A percentile compares a stretch with the other conserved stretches of the same genome.
Evolutionary conservation across 1,284 basidiomycete species (phyloP).

Genomic region (Puccinia brachypodii): DNA sequence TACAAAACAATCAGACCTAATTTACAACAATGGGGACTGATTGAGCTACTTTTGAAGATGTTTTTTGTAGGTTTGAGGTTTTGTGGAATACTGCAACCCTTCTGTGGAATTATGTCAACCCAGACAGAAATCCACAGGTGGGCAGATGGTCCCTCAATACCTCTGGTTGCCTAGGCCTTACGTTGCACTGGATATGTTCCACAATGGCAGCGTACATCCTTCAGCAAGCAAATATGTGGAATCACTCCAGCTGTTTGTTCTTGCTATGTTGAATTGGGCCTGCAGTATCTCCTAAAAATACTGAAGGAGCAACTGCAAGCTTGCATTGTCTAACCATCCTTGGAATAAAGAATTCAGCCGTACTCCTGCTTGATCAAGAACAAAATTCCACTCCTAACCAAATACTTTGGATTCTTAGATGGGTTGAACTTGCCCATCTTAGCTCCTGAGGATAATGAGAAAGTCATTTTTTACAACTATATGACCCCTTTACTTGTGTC

Average conservation of each 20-base stretch:
- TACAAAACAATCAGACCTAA: not conserved
- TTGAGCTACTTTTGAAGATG: not conserved
- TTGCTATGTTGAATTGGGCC: not conserved
- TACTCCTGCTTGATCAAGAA: not conserved
- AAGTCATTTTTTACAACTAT: slow-evolving; percentile 48
- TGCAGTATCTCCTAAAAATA: not conserved
- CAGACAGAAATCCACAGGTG: slow-evolving; percentile 55
- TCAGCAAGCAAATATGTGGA: slow-evolving; percentile 55
- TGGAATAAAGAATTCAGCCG: not conserved
- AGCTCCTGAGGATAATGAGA: slow-evolving; percentile 57
- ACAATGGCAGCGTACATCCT: slow-evolving; percentile 59
- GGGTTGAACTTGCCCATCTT: slow-evolving; percentile 55
- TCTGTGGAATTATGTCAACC: slow-evolving; percentile 56
- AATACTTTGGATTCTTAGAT: slow-evolving; percentile 59
- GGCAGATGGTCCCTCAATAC: slow-evolving; percentile 60
- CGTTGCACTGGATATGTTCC: slow-evolving; percentile 61
- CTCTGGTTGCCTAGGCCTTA: slow-evolving; percentile 60
- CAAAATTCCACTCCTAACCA: slow-evolving; percentile 55
- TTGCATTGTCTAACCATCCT: not conserved
- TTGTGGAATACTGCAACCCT: slow-evolving; percentile 54
- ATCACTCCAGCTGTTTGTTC: not conserved
- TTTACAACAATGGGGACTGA: not conserved
- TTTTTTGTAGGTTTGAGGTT: not conserved
- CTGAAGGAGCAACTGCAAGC: not conserved
- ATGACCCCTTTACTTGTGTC: not conserved